These are phyloP conservation scores for Carex littledalei DNA, from an alignment of 176 grass and related monocot species.

Conservation along the genomic window DNA sequence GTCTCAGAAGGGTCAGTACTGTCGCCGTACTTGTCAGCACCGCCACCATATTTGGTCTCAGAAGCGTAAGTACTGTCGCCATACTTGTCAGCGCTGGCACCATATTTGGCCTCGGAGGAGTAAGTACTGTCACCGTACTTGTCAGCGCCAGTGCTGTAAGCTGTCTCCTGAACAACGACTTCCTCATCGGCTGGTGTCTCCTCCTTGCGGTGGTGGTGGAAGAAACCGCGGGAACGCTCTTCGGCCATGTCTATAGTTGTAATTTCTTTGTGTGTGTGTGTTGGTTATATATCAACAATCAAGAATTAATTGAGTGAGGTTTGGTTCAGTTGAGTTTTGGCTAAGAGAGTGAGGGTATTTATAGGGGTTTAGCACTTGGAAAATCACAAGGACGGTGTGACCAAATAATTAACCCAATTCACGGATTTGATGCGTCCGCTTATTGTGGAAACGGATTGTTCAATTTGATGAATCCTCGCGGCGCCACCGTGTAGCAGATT, in stretches of 20 bases:
- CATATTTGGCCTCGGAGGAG: background rate
- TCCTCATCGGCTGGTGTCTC: constrained; percentile 18
- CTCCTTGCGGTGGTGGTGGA: constrained; percentile 62
- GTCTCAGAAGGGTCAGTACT: background rate
- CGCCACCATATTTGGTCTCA: constrained; percentile 2
- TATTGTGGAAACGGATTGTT: background rate
- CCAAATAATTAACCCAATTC: constrained; percentile 26
- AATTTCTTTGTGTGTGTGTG: background rate
- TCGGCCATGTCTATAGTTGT: constrained; percentile 35
- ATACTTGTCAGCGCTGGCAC: background rate
- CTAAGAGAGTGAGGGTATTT: constrained; percentile 6
- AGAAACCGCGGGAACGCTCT: constrained; percentile 42
- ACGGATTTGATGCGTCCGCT: constrained; percentile 16
- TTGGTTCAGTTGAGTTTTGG: background rate
- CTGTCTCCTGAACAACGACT: no score
- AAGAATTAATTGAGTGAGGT: background rate
- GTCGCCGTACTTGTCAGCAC: background rate
- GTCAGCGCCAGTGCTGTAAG: no score
- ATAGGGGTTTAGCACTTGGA: background rate
- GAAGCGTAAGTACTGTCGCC: background rate
- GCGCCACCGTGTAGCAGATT: background rate
- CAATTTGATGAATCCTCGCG: background rate
- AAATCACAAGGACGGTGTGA: constrained; percentile 9
- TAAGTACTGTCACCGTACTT: no score
- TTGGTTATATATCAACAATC: background rate